Evolutionary conservation across 805 yeast genomes (phyloP), one percentile per base, ranked within the genome.

Genomic region (Ogataea corticis): DNA sequence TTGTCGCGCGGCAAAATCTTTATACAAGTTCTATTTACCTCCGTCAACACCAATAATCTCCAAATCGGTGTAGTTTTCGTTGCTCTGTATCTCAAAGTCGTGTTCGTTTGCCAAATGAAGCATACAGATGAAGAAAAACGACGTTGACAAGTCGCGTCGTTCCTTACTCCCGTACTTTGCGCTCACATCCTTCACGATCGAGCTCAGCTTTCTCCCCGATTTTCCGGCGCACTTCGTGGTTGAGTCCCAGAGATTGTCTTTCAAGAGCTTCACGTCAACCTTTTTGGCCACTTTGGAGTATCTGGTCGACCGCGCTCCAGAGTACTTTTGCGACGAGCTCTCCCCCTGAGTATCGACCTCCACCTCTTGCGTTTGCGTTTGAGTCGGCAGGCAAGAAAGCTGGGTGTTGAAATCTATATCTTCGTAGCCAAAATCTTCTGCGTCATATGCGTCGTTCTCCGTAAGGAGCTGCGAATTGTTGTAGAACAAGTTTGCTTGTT

Each of bases 101-200:
- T 86, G 83, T 62, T 89, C 97, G 60, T 90, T 89, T 12, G 96
- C 96, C 52, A 89, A 69, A 66, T 89, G 97, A 29, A 89, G 67
- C 57, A 88, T 66, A 55, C 96, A 86, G 46, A 89, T 87, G 56
- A 89, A 89, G 58, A 87, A 86, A 63, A 86, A 86, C 65, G 95
- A 84, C 1, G 96, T 88, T 1, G 95, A 85, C 7, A 90, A 65
- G 42, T 89, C 96, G 40, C 74, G 75, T 53, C 73, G 69, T 38
- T 81, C 76, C 38, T 78, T 81, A 7, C 70, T 65, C 0, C 78
- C 71, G 59, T 90, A 89, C 60, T 71, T 70, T n/a, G 45, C 38
- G 16, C 54, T 50, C 10, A 65, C 61, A n/a, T 55, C 57, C 15
- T 50, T 49, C n/a, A 58, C 61, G 23, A 59, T 42, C 3, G 50